Evolutionary conservation across 441 rosid species (phyloP).

Genomic region (Codiaeum variegatum): DNA sequence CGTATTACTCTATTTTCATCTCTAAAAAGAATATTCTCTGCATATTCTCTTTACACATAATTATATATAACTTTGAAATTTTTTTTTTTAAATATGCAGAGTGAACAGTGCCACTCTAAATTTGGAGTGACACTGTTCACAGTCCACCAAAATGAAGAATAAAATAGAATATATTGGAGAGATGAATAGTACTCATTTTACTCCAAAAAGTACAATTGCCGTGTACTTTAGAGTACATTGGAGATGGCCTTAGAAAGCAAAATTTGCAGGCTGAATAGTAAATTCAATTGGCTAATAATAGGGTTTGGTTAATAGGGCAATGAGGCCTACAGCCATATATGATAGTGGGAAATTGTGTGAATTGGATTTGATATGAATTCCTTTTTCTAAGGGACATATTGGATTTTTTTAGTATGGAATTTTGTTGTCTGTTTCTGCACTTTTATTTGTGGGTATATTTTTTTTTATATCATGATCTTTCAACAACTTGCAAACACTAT

Average conservation of each 20-base stretch:
- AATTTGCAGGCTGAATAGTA: not conserved
- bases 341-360: not conserved
- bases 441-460: slow-evolving; percentile 16
- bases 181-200: too few relatives aligned
- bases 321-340: not conserved
- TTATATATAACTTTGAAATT: too few relatives aligned
- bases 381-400: not conserved
- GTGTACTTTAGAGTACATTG: too few relatives aligned
- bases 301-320: not conserved
- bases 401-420: slow-evolving; percentile 21
- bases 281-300: not conserved
- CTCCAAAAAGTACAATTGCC: too few relatives aligned
- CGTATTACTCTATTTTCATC: too few relatives aligned
- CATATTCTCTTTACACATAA: too few relatives aligned
- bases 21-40: too few relatives aligned
- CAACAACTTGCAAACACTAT: slow-evolving; percentile 24
- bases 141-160: too few relatives aligned
- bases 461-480: slow-evolving; percentile 3
- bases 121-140: too few relatives aligned
- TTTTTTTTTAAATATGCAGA: too few relatives aligned
- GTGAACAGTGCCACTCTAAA: too few relatives aligned
- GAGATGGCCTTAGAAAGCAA: not conserved
- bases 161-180: too few relatives aligned
- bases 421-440: slow-evolving; percentile 28
- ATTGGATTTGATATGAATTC: not conserved